Percentiles rank a stretch among this genome's conserved stretches.
Conservation (phyloP, 2,329 filamentous ascomycete genomes). For the Aspergillus jensenii region DNA sequence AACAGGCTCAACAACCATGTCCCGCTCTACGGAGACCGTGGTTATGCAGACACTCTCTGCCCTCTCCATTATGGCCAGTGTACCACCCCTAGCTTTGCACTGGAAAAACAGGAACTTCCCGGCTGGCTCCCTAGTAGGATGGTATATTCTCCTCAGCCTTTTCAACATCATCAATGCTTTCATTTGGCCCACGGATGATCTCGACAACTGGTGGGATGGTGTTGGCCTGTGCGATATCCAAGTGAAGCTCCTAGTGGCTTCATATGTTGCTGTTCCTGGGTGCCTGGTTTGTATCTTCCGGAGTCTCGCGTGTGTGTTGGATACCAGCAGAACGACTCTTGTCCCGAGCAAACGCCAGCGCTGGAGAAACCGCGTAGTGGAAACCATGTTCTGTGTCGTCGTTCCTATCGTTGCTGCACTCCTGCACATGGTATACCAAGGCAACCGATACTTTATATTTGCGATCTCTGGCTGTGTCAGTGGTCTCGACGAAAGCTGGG, state of each 20-base stretch:
- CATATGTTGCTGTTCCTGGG: conserved; percentile 53
- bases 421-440: conserved; percentile 61
- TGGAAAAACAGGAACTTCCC: conserved; percentile 61
- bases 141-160: conserved; percentile 57
- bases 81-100: conserved; percentile 62
- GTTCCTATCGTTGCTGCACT: conserved; percentile 57
- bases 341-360: conserved; percentile 51
- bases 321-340: conserved; percentile 56
- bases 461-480: conserved; percentile 60
- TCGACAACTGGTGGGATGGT: conserved; percentile 58
- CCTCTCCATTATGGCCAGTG: conserved; percentile 52
- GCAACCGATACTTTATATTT: conserved; percentile 57
- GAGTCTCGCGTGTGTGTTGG: conserved; percentile 59
- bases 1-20: not conserved
- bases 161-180: conserved; percentile 62
- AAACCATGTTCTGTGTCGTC: conserved; percentile 56
- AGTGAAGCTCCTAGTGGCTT: conserved; percentile 57
- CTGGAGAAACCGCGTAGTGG: conserved; percentile 48
- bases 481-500: conserved; percentile 58
- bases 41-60: conserved; percentile 51
- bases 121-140: conserved; percentile 57
- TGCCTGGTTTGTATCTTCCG: conserved; percentile 60
- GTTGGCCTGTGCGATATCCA: conserved; percentile 64
- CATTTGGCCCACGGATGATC: conserved; percentile 63
- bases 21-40: conserved; percentile 33